These are phyloP conservation scores for Santalum album DNA, from an alignment of 164 flowering plant genomes.

Conservation along the genomic window DNA sequence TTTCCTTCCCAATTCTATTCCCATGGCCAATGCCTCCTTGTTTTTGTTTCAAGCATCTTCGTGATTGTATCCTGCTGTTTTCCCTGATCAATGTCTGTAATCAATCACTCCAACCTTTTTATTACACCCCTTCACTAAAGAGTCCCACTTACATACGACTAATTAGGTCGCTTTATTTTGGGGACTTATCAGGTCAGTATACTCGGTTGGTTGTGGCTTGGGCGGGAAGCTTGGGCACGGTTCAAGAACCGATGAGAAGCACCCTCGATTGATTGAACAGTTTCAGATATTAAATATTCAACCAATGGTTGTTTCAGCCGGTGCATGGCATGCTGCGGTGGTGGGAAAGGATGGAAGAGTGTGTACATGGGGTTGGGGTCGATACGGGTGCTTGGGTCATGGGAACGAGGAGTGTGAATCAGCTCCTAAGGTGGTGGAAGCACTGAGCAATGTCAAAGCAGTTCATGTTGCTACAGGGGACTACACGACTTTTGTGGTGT, in stretches of 20 bases:
- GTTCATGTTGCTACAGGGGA: constrained; percentile 96
- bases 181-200: constrained; percentile 65
- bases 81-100: too few relatives aligned
- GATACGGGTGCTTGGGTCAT: constrained; percentile 95
- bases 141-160: too few relatives aligned
- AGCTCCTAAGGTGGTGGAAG: constrained; percentile 82
- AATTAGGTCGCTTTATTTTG: too few relatives aligned
- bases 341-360: constrained; percentile 94
- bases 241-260: constrained; percentile 64
- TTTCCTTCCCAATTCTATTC: too few relatives aligned
- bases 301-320: constrained; percentile 87
- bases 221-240: constrained; percentile 99
- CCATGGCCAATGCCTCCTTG: too few relatives aligned
- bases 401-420: constrained; percentile 93
- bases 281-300: constrained; percentile 72
- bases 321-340: constrained; percentile 99
- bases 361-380: constrained; percentile 99
- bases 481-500: constrained; percentile 91
- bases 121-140: too few relatives aligned
- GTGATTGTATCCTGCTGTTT: too few relatives aligned
- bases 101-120: too few relatives aligned
- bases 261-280: constrained; percentile 83
- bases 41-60: too few relatives aligned
- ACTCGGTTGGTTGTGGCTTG: constrained; percentile 95
- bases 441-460: constrained; percentile 65